Evolutionary conservation across 1,284 basidiomycete species (phyloP).

Genomic region (Puccinia coronata): DNA sequence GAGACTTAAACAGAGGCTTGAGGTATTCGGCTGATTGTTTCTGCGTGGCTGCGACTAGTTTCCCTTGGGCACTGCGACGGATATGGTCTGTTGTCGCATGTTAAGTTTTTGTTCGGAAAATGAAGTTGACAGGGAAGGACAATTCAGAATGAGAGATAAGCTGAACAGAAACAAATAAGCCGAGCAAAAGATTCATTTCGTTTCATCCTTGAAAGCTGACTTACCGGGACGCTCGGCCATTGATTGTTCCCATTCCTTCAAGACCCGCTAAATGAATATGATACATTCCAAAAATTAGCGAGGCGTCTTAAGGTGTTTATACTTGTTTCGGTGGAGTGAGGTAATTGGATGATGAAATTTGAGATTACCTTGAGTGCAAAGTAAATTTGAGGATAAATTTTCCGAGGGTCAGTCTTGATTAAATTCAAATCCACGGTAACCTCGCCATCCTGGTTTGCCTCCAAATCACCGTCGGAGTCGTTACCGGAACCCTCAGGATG

Average conservation of each 20-base stretch:
- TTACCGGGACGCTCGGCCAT: conserved; percentile 86
- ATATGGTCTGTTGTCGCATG: conserved; percentile 62
- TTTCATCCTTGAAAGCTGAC: too few species aligned
- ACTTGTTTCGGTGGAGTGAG: too few species aligned
- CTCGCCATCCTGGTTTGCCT: conserved; percentile 59
- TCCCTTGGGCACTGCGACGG: conserved; percentile 85
- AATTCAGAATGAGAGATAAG: too few species aligned
- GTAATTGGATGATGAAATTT: background rate
- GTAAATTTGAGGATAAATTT: conserved; percentile 94
- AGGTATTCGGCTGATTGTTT: conserved; percentile 93
- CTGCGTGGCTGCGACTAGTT: conserved; percentile 89
- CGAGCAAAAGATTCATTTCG: too few species aligned
- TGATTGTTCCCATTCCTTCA: conserved; percentile 93
- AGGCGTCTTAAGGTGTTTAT: too few species aligned
- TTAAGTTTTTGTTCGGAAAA: background rate
- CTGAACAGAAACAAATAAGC: too few species aligned
- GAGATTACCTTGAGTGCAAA: conserved; percentile 79
- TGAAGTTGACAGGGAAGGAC: background rate
- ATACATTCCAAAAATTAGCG: background rate
- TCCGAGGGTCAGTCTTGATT: conserved; percentile 89
- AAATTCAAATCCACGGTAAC: conserved; percentile 74
- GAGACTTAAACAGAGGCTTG: conserved; percentile 88
- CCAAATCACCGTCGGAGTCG: conserved; percentile 29
- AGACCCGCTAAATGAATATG: conserved; percentile 63
- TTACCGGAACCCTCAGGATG: too few species aligned